Percentiles rank a stretch among this genome's conserved stretches.
These are phyloP conservation scores for Leptomonas seymouri DNA, from an alignment of 208 protist genomes.

Conservation along the genomic window DNA sequence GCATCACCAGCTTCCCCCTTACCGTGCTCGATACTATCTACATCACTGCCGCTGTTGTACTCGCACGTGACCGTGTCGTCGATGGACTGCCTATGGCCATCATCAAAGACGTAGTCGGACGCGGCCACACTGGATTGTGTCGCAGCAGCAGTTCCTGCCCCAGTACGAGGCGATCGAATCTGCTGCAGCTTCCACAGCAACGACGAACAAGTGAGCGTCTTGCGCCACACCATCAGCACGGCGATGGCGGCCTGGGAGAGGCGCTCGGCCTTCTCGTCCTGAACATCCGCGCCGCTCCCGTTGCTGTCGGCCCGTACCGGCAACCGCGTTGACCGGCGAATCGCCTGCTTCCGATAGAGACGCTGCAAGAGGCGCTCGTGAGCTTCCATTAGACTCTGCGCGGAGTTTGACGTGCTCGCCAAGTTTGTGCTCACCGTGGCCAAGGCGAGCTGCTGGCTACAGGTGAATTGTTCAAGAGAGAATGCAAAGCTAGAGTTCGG, in stretches of 20 bases:
- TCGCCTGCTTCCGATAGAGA: conserved; percentile 13
- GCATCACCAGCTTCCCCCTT: not conserved
- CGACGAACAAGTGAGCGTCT: conserved; percentile 26
- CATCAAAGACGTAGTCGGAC: not conserved
- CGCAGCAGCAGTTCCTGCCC: not conserved
- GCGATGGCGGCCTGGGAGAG: conserved; percentile 26
- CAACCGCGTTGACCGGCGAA: conserved; percentile 3
- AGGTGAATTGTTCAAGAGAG: conserved; percentile 33
- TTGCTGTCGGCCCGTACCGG: not conserved
- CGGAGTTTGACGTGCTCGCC: conserved; percentile 18
- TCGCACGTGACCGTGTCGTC: not conserved
- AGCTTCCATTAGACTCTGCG: conserved; percentile 27
- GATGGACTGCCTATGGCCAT: not conserved
- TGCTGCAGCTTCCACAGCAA: conserved; percentile 32
- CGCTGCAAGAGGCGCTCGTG: conserved; percentile 30
- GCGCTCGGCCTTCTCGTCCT: conserved; percentile 23
- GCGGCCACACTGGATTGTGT: not conserved
- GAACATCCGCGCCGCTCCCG: not conserved
- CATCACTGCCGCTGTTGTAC: conserved; percentile 8
- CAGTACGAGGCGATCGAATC: conserved; percentile 7
- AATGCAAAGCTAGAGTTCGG: conserved; percentile 7
- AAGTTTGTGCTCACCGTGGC: conserved; percentile 22
- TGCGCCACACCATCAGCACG: conserved; percentile 33
- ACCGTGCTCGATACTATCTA: not conserved
- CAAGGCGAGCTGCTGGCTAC: conserved; percentile 34